phyloP scores from a whole-genome alignment of 352 stramenopile species.

The Phytophthora sansomeana region DNA sequence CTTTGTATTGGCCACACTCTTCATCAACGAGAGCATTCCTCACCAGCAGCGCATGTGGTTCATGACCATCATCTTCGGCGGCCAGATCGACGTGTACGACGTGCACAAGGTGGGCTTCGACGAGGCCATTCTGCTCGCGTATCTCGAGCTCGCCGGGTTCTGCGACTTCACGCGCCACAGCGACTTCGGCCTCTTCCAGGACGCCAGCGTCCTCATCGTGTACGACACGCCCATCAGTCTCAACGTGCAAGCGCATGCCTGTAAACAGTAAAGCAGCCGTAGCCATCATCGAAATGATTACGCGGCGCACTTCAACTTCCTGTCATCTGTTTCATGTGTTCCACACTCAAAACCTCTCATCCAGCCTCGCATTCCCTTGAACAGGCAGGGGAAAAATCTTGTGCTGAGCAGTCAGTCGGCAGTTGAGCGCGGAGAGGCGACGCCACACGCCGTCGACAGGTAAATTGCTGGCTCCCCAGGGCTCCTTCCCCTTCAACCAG shows the following conservation, averaged over 20 bases:
- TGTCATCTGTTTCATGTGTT: slow-evolving; percentile 1
- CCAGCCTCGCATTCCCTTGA: slow-evolving; percentile 3
- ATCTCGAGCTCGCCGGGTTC: slow-evolving; percentile 58
- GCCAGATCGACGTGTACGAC: slow-evolving; percentile 72
- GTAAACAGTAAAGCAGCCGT: slow-evolving; percentile 12
- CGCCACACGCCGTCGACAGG: slow-evolving; percentile 9
- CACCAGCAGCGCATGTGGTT: slow-evolving; percentile 65
- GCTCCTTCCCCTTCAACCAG: neutral
- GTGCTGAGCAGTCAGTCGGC: slow-evolving; percentile 29
- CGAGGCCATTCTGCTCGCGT: slow-evolving; percentile 52
- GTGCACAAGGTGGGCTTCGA: slow-evolving; percentile 86
- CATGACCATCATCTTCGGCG: slow-evolving; percentile 82
- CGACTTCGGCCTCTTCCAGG: slow-evolving; percentile 63
- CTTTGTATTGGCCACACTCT: slow-evolving; percentile 61
- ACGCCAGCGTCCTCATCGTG: slow-evolving; percentile 57
- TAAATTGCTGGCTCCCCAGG: slow-evolving; percentile 3
- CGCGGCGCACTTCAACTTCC: slow-evolving; percentile 12
- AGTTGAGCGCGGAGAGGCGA: slow-evolving; percentile 22
- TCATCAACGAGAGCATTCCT: slow-evolving; percentile 59
- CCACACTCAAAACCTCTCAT: slow-evolving; percentile 14
- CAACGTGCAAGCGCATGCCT: slow-evolving; percentile 55
- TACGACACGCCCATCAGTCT: slow-evolving; percentile 65
- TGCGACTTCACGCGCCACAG: slow-evolving; percentile 59
- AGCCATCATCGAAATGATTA: slow-evolving; percentile 10
- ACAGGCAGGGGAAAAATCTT: slow-evolving; percentile 38